Conservation (phyloP, 495 filamentous ascomycete genomes). For the Xylaria intraflava region DNA sequence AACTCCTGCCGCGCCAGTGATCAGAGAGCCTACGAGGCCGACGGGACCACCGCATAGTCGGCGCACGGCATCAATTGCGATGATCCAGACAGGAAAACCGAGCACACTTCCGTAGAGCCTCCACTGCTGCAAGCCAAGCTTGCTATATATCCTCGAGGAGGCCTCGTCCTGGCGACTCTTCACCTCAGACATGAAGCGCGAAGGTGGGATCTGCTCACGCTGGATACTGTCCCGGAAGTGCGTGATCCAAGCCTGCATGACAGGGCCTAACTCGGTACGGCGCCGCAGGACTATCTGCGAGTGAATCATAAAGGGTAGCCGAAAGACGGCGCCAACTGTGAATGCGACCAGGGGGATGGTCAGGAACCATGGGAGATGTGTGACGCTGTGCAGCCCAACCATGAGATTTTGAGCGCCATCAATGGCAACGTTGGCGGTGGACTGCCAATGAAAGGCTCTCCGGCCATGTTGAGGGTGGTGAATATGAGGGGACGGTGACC, state of each 20-base stretch:
- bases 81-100: constrained; percentile 63
- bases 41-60: constrained; percentile 52
- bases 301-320: constrained; percentile 55
- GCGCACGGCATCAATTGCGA: constrained; percentile 60
- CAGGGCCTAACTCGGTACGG: constrained; percentile 40
- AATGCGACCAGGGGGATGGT: constrained; percentile 66
- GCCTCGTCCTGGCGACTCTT: constrained; percentile 25
- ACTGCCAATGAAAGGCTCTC: constrained; percentile 8
- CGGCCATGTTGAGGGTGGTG: not conserved
- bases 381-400: constrained; percentile 52
- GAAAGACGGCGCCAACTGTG: constrained; percentile 50
- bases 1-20: constrained; percentile 14
- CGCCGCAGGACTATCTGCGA: constrained; percentile 35
- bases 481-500: not conserved
- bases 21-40: constrained; percentile 45
- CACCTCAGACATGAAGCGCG: constrained; percentile 13
- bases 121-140: constrained; percentile 47
- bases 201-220: constrained; percentile 6
- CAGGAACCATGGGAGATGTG: constrained; percentile 60
- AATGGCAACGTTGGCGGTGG: constrained; percentile 22
- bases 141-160: constrained; percentile 32
- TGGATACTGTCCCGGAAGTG: constrained; percentile 23
- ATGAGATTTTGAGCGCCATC: constrained; percentile 50
- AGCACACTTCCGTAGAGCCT: constrained; percentile 38
- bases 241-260: constrained; percentile 45